These are phyloP conservation scores for Dioszegia hungarica DNA, from an alignment of 768 basidiomycete genomes.

Conservation along the genomic window DNA sequence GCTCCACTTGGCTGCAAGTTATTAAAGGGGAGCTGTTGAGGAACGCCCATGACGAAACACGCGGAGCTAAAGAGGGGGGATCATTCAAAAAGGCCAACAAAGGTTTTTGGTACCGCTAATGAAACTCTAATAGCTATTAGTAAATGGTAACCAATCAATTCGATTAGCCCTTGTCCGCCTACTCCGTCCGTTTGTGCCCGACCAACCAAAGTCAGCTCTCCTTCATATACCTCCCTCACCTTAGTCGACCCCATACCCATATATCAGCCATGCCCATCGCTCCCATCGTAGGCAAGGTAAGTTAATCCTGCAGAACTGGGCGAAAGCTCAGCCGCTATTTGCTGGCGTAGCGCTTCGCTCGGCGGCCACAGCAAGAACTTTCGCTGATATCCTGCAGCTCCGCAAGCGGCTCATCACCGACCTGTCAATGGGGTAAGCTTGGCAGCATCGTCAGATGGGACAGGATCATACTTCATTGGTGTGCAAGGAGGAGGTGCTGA, in stretches of 20 bases:
- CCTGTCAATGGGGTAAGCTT: slow-evolving; percentile 56
- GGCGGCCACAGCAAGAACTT: too few relatives aligned
- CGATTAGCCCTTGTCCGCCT: too few relatives aligned
- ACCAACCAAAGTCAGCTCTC: too few relatives aligned
- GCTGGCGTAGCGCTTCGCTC: too few relatives aligned
- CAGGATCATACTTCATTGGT: not conserved
- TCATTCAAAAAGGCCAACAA: not conserved
- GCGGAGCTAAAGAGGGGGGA: not conserved
- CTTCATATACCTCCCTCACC: too few relatives aligned
- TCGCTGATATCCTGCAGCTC: slow-evolving; percentile 52
- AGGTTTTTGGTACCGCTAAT: too few relatives aligned
- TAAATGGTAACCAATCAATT: too few relatives aligned
- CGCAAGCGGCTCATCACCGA: slow-evolving; percentile 90
- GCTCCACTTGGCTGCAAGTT: too few relatives aligned
- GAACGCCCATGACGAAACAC: not conserved
- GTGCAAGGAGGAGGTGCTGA: not conserved
- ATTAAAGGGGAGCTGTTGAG: too few relatives aligned
- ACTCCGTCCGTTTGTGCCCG: too few relatives aligned
- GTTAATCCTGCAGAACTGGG: not conserved
- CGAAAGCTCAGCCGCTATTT: too few relatives aligned
- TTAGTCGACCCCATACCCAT: not conserved
- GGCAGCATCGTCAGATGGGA: not conserved
- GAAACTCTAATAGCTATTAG: too few relatives aligned
- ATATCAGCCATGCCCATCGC: slow-evolving; percentile 60
- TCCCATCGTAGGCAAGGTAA: slow-evolving; percentile 77